A percentile compares a stretch with the other conserved stretches of the same genome.
Evolutionary conservation across 805 yeast species (phyloP).

Genomic region (Maudiozyma saulgeensis): DNA sequence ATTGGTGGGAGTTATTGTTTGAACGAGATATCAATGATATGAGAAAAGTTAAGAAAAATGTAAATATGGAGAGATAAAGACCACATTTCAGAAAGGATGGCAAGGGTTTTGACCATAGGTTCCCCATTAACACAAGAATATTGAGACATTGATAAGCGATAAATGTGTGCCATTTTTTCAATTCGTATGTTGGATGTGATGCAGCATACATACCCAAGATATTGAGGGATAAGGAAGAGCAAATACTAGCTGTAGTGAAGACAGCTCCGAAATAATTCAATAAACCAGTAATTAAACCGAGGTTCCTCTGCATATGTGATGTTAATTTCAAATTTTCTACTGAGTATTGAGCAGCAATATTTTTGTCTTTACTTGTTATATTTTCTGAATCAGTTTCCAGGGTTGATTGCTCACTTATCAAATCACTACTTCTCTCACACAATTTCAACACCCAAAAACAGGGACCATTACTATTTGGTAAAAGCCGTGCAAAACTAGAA

Average conservation of each 20-base stretch:
- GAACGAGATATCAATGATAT: slow-evolving; percentile 43
- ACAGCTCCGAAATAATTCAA: slow-evolving; percentile 26
- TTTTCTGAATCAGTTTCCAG: not conserved
- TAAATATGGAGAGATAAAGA: slow-evolving; percentile 41
- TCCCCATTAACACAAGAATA: slow-evolving; percentile 35
- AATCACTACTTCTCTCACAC: not conserved
- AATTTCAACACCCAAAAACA: slow-evolving; percentile 46
- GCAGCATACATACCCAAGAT: slow-evolving; percentile 43
- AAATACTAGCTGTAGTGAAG: slow-evolving; percentile 53
- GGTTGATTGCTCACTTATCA: not conserved
- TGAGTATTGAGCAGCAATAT: not conserved
- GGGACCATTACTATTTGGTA: slow-evolving; percentile 52
- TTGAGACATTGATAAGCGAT: slow-evolving; percentile 40
- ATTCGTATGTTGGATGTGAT: slow-evolving; percentile 28
- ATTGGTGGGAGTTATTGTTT: slow-evolving; percentile 30
- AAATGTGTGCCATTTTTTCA: slow-evolving; percentile 47
- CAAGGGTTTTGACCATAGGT: slow-evolving; percentile 41
- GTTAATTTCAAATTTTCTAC: not conserved
- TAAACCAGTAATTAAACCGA: slow-evolving; percentile 50
- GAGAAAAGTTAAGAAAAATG: slow-evolving; percentile 46
- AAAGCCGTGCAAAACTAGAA: slow-evolving; percentile 44
- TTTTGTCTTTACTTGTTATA: no score
- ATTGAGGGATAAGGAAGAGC: slow-evolving; percentile 43
- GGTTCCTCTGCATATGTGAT: slow-evolving; percentile 27
- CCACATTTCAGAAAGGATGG: slow-evolving; percentile 44